Evolutionary conservation across 345 rosid genomes (phyloP), one percentile per base, ranked within the genome.

Genomic region (Kernera saxatilis): DNA sequence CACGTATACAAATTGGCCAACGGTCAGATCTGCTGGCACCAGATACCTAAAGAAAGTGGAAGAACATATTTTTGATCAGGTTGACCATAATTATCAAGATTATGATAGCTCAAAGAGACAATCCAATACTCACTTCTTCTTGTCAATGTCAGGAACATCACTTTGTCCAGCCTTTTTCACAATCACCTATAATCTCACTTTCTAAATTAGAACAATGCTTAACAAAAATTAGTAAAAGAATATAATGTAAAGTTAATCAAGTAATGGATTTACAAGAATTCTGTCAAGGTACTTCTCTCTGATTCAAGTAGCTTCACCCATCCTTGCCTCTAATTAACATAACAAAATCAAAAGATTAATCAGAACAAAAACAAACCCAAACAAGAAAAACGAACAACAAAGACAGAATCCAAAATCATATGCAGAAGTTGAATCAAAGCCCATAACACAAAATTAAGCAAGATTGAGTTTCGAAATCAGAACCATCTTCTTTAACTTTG

Each of bases 101-200:
- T 30, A 4, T 14, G 27, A 33, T 10, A 6, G 2, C 2, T 23
- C 25, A 50, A 19, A 26, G 27, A 51, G 57, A 63, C 23, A 64
- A 36, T 19, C 18, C 7, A 36, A 25, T 15, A 83, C 97, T 83
- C 64, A 94, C 99, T 94, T 94, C 74, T 91, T 91, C 82, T 94
- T 94, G 76, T 91, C 97, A 76, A 94, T 94, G 44, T 94, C 96
- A 64, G 99, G 97, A 54, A 91, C 85, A 78, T 94, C 95, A 71
- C 88, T 84, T 72, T 84, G 88, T 58, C 85, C 96, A 37, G 96
- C 95, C 81, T 75, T 94, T 71, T 94, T 97, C 56, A 94, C 95
- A 60, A 94, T 94, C 51, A 94, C 92, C 99, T 94, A 84, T 56
- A 67, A 14, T 4, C 6, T 1, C 35, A 50, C 32, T 8, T 56